Conservation (phyloP, 2,329 filamentous ascomycete species). For the Penicillium sp. region DNA sequence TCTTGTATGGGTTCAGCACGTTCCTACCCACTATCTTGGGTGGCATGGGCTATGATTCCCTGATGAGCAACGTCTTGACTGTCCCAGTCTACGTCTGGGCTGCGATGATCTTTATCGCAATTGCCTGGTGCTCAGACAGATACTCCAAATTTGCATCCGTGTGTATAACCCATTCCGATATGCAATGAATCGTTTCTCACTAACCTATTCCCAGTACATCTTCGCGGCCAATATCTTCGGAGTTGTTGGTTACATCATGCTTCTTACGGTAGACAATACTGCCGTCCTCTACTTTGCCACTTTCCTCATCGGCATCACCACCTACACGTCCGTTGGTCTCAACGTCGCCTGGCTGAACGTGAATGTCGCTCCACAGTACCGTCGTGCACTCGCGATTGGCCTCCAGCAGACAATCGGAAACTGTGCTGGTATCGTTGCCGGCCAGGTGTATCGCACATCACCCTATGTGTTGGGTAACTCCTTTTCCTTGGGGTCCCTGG, state of each 20-base stretch:
- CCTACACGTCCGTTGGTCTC: conserved; percentile 50
- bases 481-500: conserved; percentile 39
- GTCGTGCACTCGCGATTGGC: conserved; percentile 49
- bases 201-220: conserved; percentile 30
- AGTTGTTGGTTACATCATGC: conserved; percentile 51
- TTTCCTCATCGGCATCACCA: conserved; percentile 49
- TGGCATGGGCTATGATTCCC: conserved; percentile 51
- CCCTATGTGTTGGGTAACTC: conserved; percentile 39
- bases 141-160: conserved; percentile 30
- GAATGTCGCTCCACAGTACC: conserved; percentile 50
- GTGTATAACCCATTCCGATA: background rate
- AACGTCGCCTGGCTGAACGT: conserved; percentile 51
- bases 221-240: conserved; percentile 44
- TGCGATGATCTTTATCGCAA: conserved; percentile 41
- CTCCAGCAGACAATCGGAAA: conserved; percentile 51
- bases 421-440: conserved; percentile 49
- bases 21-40: conserved; percentile 58
- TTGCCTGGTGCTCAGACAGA: conserved; percentile 49
- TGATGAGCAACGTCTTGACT: conserved; percentile 54
- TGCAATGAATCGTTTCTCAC: background rate
- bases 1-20: conserved; percentile 58
- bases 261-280: conserved; percentile 49
- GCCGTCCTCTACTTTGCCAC: conserved; percentile 52
- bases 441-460: conserved; percentile 44
- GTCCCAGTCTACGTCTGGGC: conserved; percentile 58